These are phyloP conservation scores for Solanum stenotomum DNA, from an alignment of 257 asterid genomes.

Conservation along the genomic window DNA sequence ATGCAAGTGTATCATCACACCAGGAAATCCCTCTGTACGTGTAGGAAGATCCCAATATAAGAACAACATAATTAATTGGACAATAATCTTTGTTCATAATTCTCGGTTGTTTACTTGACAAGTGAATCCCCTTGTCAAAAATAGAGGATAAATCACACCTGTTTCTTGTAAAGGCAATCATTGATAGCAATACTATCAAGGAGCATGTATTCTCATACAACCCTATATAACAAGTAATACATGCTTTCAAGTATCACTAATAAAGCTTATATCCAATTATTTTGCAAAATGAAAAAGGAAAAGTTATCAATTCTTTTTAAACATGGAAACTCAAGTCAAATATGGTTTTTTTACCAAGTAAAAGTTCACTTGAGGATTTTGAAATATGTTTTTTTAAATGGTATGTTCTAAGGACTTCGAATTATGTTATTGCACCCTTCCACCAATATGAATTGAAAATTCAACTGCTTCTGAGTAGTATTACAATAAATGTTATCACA, in stretches of 20 bases:
- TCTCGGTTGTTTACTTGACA: not conserved
- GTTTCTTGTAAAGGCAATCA: not conserved
- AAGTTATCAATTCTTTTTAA: not conserved
- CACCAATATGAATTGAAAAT: not conserved
- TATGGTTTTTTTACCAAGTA: not conserved
- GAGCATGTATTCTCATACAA: not conserved
- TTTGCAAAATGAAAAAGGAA: not conserved
- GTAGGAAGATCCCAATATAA: constrained; percentile 1
- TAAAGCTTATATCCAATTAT: not conserved
- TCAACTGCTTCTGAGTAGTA: not conserved
- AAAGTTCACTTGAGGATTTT: not conserved
- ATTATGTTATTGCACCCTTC: not conserved
- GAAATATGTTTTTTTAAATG: not conserved
- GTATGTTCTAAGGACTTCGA: not conserved
- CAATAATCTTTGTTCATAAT: not conserved
- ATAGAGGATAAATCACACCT: not conserved
- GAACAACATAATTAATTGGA: not conserved
- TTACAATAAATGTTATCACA: not conserved
- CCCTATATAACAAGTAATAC: not conserved
- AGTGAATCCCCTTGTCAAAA: not conserved
- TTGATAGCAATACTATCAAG: not conserved
- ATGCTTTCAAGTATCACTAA: not conserved
- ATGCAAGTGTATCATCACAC: constrained; percentile 90
- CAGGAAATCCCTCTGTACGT: constrained; percentile 79
- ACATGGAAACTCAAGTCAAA: not conserved